Evolutionary conservation across 768 basidiomycete species (phyloP).

Genomic region (Lentinula guzmanii): DNA sequence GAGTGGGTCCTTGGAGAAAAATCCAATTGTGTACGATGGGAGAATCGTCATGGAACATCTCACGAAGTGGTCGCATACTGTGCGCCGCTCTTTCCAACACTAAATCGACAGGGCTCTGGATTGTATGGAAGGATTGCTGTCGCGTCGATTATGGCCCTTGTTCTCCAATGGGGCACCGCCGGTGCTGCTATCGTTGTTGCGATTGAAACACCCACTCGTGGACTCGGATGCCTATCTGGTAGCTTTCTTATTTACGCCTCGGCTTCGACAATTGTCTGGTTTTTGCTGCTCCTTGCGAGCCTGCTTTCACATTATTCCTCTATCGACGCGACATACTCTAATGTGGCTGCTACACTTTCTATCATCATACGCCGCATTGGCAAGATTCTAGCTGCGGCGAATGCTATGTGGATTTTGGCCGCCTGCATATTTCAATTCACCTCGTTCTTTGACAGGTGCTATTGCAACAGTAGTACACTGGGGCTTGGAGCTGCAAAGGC

Average conservation of each 20-base stretch:
- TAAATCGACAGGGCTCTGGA: conserved; percentile 14
- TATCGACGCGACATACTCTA: not conserved
- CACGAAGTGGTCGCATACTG: conserved; percentile 18
- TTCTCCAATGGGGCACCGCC: conserved; percentile 26
- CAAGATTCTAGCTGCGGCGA: conserved; percentile 22
- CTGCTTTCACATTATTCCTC: conserved; percentile 3
- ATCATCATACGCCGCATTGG: conserved; percentile 23
- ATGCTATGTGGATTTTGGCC: conserved; percentile 25
- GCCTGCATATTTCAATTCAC: conserved; percentile 25
- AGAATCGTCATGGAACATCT: conserved; percentile 14
- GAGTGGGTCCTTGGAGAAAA: conserved; percentile 1
- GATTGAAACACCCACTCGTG: conserved; percentile 24
- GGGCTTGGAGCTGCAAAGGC: conserved; percentile 16
- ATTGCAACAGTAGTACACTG: conserved; percentile 29
- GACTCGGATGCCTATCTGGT: conserved; percentile 27
- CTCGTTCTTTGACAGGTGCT: conserved; percentile 26
- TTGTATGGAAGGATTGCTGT: conserved; percentile 18
- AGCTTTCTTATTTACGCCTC: conserved; percentile 23
- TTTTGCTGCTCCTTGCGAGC: conserved; percentile 22
- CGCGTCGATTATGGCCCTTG: conserved; percentile 21
- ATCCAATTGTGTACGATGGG: not conserved
- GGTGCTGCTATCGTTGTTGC: conserved; percentile 20
- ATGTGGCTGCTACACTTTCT: conserved; percentile 13
- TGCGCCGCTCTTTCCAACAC: not conserved
- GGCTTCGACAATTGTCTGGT: conserved; percentile 23